phyloP scores from a whole-genome alignment of 2,329 filamentous ascomycete species.

The Apiospora pterosperma region DNA sequence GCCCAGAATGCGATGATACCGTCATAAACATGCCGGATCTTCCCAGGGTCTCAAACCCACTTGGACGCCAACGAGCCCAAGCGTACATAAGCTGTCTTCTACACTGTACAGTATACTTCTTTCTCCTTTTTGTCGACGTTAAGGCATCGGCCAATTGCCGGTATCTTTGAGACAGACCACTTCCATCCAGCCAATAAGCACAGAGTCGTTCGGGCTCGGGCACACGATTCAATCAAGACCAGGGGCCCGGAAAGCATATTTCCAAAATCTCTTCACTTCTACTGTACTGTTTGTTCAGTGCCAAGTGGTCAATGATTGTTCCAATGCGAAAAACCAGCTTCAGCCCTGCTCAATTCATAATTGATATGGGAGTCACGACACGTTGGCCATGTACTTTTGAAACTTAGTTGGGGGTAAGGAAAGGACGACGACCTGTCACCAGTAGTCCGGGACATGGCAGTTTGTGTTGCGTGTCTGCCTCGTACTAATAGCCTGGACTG shows the following conservation, averaged over 20 bases:
- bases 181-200: neutral
- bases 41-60: neutral
- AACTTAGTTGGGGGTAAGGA: neutral
- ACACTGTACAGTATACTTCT: neutral
- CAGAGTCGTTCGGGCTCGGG: neutral
- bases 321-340: neutral
- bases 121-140: neutral
- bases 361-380: neutral
- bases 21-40: neutral
- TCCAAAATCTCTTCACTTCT: neutral
- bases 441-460: neutral
- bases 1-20: neutral
- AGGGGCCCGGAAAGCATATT: neutral
- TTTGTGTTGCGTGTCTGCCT: neutral
- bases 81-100: neutral
- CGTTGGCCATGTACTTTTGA: neutral
- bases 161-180: constrained; percentile 1
- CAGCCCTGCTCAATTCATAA: neutral
- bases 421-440: neutral
- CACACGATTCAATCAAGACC: neutral
- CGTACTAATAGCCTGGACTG: neutral
- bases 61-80: neutral
- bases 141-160: neutral
- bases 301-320: neutral
- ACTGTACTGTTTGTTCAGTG: neutral